These are phyloP conservation scores for Hericium alpestre DNA, from an alignment of 768 basidiomycete species.

Conservation along the genomic window DNA sequence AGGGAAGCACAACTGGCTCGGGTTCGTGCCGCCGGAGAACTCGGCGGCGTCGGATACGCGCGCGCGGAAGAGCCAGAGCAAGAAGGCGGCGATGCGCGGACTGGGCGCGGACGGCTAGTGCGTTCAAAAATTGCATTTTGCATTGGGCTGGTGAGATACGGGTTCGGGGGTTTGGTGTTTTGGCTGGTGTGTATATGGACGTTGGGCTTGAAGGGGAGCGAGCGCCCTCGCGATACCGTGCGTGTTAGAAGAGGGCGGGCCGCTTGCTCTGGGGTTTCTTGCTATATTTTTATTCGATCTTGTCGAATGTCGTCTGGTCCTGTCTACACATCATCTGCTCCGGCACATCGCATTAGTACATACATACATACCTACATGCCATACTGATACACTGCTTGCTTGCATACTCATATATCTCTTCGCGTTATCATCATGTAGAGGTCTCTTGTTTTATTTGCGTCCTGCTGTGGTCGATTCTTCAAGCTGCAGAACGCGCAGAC, in stretches of 20 bases:
- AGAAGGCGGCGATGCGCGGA: conserved; percentile 9
- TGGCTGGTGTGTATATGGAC: too few species aligned
- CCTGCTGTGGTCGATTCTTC: too few species aligned
- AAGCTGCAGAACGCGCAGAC: too few species aligned
- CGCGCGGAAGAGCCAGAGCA: conserved; percentile 18
- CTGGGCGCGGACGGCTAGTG: neutral
- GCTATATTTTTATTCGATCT: neutral
- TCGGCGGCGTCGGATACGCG: conserved; percentile 16
- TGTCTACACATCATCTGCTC: too few species aligned
- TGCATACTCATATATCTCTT: neutral
- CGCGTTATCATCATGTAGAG: too few species aligned
- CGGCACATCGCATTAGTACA: neutral
- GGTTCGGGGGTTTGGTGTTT: too few species aligned
- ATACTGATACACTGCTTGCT: too few species aligned
- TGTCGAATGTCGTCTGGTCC: neutral
- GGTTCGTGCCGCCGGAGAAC: conserved; percentile 19
- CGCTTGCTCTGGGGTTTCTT: neutral
- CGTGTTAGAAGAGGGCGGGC: too few species aligned
- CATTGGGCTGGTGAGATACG: neutral
- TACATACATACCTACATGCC: neutral
- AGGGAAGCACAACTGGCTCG: conserved; percentile 15
- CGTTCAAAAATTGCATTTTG: neutral
- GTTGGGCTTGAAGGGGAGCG: too few species aligned
- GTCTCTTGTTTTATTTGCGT: too few species aligned
- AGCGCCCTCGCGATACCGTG: too few species aligned